Percentiles rank a stretch among this genome's conserved stretches.
phyloP scores from a whole-genome alignment of 2,329 filamentous ascomycete species.

The Penicillium hesseltinei region DNA sequence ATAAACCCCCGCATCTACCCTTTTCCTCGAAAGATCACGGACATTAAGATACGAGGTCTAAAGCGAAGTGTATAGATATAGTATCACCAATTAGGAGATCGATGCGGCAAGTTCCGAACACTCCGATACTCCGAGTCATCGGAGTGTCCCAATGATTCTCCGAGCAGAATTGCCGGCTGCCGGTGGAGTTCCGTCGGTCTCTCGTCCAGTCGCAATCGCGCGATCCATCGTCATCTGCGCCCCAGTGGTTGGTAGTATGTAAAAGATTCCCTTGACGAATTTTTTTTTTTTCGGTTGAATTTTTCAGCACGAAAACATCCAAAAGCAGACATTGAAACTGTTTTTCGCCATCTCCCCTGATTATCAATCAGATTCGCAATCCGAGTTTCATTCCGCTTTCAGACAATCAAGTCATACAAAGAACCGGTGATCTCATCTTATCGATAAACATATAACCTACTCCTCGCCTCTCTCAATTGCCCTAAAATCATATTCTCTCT shows the following conservation, averaged over 20 bases:
- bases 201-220: constrained; percentile 16
- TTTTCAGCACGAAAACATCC: constrained; percentile 5
- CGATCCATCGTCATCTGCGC: constrained; percentile 21
- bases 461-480: constrained; percentile 1
- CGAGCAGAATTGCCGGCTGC: constrained; percentile 12
- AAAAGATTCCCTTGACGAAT: constrained; percentile 22
- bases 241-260: constrained; percentile 24
- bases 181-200: constrained; percentile 18
- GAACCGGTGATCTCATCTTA: constrained; percentile 4
- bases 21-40: background rate
- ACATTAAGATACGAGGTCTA: background rate
- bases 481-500: constrained; percentile 11
- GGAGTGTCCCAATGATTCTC: constrained; percentile 18
- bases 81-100: background rate
- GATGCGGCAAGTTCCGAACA: constrained; percentile 18
- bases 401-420: background rate
- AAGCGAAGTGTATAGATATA: background rate
- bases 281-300: constrained; percentile 12
- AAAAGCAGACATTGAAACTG: constrained; percentile 5
- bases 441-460: constrained; percentile 6
- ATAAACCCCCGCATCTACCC: background rate
- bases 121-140: constrained; percentile 23
- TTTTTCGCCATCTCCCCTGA: constrained; percentile 7
- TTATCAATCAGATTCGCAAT: constrained; percentile 14
- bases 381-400: background rate